Conservation (phyloP, 2,329 filamentous ascomycete species). For the Talaromyces sp. region DNA sequence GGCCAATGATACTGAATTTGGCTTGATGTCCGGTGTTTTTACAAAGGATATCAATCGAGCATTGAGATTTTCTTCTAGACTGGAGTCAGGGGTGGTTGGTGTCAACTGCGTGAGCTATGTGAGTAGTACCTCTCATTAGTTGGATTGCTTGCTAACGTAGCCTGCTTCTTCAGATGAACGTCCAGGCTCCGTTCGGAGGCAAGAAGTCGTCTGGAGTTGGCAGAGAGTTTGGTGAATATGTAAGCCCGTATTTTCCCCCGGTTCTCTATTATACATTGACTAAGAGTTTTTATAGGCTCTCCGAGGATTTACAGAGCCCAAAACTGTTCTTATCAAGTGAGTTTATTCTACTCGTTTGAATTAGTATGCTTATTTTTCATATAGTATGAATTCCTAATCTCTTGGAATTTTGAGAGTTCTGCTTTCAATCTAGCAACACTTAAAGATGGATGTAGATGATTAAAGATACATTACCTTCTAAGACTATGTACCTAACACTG, state of each 20-base stretch:
- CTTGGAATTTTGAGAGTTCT: neutral
- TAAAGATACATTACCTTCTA: neutral
- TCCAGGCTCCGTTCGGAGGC: slow-evolving; percentile 4
- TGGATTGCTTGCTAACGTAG: neutral
- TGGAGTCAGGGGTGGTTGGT: slow-evolving; percentile 56
- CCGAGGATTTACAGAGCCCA: slow-evolving; percentile 1
- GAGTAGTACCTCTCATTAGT: neutral
- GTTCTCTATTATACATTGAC: neutral
- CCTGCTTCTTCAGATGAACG: neutral
- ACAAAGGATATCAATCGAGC: slow-evolving; percentile 64
- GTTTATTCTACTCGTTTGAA: neutral
- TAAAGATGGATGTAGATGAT: neutral
- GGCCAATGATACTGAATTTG: slow-evolving; percentile 12
- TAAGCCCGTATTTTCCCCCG: neutral
- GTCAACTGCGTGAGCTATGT: slow-evolving; percentile 7
- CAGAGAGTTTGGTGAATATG: slow-evolving; percentile 7
- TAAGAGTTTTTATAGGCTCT: neutral
- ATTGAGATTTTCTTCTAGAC: slow-evolving; percentile 58
- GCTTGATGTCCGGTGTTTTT: slow-evolving; percentile 64
- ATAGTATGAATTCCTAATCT: slow-evolving; percentile 3
- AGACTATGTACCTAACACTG: neutral
- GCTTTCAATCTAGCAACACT: neutral
- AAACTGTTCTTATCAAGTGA: slow-evolving; percentile 7
- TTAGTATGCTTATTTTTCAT: neutral
- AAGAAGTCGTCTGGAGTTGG: slow-evolving; percentile 3